phyloP scores from a whole-genome alignment of 75 land plant genomes.

The Adiantum capillusveneris region DNA sequence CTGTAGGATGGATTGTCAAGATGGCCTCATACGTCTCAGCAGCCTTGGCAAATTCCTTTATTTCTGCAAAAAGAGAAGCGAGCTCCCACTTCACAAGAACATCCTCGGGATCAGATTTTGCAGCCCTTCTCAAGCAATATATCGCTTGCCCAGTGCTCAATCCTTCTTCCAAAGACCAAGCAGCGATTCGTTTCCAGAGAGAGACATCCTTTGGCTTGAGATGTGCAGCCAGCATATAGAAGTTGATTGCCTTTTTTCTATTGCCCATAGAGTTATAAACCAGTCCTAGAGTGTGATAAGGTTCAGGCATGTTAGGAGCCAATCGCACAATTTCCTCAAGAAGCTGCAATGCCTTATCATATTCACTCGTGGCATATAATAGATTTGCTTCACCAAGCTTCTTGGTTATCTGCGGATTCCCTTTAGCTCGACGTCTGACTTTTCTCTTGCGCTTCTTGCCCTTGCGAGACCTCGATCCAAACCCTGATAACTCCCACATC shows the following conservation, averaged over 20 bases:
- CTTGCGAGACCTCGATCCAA: conserved; percentile 2
- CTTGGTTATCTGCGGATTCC: conserved; percentile 46
- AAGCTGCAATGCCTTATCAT: conserved; percentile 63
- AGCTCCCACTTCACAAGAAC: conserved; percentile 51
- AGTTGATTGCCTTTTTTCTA: conserved; percentile 54
- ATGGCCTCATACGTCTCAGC: conserved; percentile 72
- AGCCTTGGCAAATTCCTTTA: conserved; percentile 61
- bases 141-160: conserved; percentile 42
- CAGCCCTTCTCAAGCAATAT: conserved; percentile 73
- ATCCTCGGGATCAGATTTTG: conserved; percentile 77
- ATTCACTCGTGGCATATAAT: conserved; percentile 57
- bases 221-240: conserved; percentile 80
- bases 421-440: conserved; percentile 47
- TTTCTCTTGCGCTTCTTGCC: conserved; percentile 41
- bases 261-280: conserved; percentile 54
- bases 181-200: conserved; percentile 72
- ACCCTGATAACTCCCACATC: conserved; percentile 2
- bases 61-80: conserved; percentile 57
- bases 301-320: conserved; percentile 72
- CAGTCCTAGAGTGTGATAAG: conserved; percentile 77
- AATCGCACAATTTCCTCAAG: conserved; percentile 62
- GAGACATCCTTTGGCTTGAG: conserved; percentile 63
- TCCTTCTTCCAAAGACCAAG: conserved; percentile 71
- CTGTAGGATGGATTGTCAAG: conserved; percentile 37
- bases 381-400: conserved; percentile 90